Evolutionary conservation across 257 asterid species (phyloP).

Genomic region (Nyctanthes arbortristis): DNA sequence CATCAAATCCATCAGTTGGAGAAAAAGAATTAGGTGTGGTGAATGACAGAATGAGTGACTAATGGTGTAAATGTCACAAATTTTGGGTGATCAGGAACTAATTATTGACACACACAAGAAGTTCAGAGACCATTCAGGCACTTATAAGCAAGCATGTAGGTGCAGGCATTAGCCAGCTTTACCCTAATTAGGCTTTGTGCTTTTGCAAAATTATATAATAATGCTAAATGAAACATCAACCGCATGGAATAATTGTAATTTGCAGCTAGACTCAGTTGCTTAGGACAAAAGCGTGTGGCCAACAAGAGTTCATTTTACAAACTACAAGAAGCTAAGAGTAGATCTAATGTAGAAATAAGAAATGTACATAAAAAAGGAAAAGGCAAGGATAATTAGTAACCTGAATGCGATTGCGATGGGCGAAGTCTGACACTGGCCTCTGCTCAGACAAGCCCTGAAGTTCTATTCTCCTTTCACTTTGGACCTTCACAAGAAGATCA

Average conservation of each 20-base stretch:
- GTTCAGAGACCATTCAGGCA: too few relatives aligned
- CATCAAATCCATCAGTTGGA: too few relatives aligned
- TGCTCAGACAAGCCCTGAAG: slow-evolving; percentile 54
- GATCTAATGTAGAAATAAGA: not conserved
- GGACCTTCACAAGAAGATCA: slow-evolving; percentile 76
- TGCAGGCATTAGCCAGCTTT: too few relatives aligned
- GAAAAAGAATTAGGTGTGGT: too few relatives aligned
- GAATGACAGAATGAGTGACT: too few relatives aligned
- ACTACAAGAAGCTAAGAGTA: not conserved
- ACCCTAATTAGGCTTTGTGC: too few relatives aligned
- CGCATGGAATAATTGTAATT: not conserved
- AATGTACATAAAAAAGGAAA: not conserved
- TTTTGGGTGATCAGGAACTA: too few relatives aligned
- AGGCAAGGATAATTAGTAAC: slow-evolving; percentile 30
- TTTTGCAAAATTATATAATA: not conserved
- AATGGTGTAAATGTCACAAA: too few relatives aligned
- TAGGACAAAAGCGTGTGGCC: not conserved
- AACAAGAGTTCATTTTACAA: not conserved
- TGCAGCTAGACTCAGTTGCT: not conserved
- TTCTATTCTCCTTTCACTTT: slow-evolving; percentile 69
- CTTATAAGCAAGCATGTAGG: too few relatives aligned
- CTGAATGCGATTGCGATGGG: slow-evolving; percentile 93
- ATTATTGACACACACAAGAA: too few relatives aligned
- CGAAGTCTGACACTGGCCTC: slow-evolving; percentile 72
- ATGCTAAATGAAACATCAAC: not conserved